phyloP scores from a whole-genome alignment of 2,329 filamentous ascomycete species.

The Fusarium torreyae region DNA sequence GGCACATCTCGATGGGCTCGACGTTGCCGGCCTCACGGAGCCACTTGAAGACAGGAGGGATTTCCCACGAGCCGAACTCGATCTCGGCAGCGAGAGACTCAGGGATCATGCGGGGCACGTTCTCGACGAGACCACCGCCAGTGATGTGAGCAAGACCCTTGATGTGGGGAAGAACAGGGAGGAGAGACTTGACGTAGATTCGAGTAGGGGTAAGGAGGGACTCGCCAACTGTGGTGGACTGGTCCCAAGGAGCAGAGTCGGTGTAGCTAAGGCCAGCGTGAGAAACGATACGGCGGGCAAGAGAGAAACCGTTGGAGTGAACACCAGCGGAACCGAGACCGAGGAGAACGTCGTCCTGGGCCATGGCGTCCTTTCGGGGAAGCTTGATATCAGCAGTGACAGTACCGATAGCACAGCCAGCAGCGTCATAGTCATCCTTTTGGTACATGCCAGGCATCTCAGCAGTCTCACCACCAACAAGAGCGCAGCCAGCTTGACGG shows the following conservation, averaged over 20 bases:
- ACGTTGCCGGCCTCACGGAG: slow-evolving; percentile 82
- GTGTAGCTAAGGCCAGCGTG: slow-evolving; percentile 79
- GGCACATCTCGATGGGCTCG: slow-evolving; percentile 82
- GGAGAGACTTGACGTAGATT: slow-evolving; percentile 90
- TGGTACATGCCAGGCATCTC: slow-evolving; percentile 98
- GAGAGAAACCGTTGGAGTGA: slow-evolving; percentile 97
- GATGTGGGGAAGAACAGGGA: slow-evolving; percentile 77
- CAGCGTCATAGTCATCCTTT: slow-evolving; percentile 91
- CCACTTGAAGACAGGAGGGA: slow-evolving; percentile 89
- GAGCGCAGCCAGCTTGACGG: slow-evolving; percentile 84
- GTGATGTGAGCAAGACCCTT: slow-evolving; percentile 98
- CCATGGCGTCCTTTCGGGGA: slow-evolving; percentile 83
- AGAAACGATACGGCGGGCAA: slow-evolving; percentile 92
- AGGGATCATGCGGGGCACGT: slow-evolving; percentile 94
- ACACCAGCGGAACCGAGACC: slow-evolving; percentile 88
- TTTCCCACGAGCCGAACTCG: slow-evolving; percentile 81
- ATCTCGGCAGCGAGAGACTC: slow-evolving; percentile 83
- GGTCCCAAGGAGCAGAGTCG: slow-evolving; percentile 83
- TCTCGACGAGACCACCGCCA: slow-evolving; percentile 92
- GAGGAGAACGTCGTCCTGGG: slow-evolving; percentile 85
- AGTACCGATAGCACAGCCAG: slow-evolving; percentile 89
- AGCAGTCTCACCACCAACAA: slow-evolving; percentile 97
- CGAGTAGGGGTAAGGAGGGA: slow-evolving; percentile 89
- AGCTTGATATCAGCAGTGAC: slow-evolving; percentile 79
- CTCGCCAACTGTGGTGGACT: slow-evolving; percentile 74